phyloP scores from a whole-genome alignment of 768 basidiomycete genomes.

The Mycena venus region DNA sequence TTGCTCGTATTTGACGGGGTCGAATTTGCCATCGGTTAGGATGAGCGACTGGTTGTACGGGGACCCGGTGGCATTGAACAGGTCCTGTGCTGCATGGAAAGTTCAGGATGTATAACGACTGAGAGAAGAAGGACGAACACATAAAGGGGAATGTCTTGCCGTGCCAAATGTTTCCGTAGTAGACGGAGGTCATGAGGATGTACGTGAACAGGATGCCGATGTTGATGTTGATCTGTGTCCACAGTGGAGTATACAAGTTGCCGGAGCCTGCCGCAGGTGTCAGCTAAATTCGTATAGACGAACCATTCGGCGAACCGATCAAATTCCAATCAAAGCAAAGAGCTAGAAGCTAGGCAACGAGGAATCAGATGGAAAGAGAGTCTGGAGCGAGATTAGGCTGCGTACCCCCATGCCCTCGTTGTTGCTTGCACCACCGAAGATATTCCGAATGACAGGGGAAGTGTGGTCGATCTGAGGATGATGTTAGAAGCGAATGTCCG shows the following conservation, averaged over 20 bases:
- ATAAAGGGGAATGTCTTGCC: constrained; percentile 35
- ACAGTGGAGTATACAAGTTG: constrained; percentile 19
- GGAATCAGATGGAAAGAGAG: constrained; percentile 11
- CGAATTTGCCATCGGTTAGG: constrained; percentile 41
- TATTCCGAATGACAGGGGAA: constrained; percentile 46
- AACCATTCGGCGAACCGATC: constrained; percentile 33
- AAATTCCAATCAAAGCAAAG: constrained; percentile 46
- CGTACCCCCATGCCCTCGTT: constrained; percentile 49
- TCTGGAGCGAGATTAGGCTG: neutral
- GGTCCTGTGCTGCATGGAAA: constrained; percentile 35
- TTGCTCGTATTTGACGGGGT: constrained; percentile 36
- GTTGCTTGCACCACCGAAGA: constrained; percentile 53
- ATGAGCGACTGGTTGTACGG: constrained; percentile 45
- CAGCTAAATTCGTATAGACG: constrained; percentile 21
- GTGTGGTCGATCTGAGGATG: constrained; percentile 26
- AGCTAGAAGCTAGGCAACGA: constrained; percentile 38
- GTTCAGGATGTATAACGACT: constrained; percentile 25
- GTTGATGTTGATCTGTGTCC: constrained; percentile 38
- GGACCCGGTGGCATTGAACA: constrained; percentile 19
- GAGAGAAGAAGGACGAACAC: constrained; percentile 24
- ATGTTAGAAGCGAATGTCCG: constrained; percentile 3
- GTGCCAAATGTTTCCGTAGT: constrained; percentile 40
- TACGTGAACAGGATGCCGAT: constrained; percentile 38
- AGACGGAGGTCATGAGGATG: constrained; percentile 36
- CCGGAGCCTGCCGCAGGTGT: constrained; percentile 19